Percentiles rank a stretch among this genome's conserved stretches.
phyloP scores from a whole-genome alignment of 169 alveolate genomes.

The Plasmodium fragile region DNA sequence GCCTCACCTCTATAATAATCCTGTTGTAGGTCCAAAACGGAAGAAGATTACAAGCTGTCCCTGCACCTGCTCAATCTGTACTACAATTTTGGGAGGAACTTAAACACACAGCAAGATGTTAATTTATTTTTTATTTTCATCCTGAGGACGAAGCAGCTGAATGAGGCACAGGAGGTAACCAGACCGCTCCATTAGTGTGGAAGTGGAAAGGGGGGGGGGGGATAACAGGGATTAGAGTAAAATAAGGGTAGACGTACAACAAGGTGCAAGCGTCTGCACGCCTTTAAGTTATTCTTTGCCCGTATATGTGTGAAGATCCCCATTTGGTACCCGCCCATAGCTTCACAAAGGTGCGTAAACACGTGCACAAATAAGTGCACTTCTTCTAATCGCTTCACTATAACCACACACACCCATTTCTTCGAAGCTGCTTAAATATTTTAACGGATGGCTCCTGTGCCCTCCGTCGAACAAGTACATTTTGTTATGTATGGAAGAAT shows the following conservation, averaged over 20 bases:
- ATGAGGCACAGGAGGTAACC: slow-evolving; percentile 74
- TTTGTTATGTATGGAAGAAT: slow-evolving; percentile 72
- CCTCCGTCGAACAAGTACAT: slow-evolving; percentile 76
- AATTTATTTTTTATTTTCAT: slow-evolving; percentile 72
- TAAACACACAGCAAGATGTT: slow-evolving; percentile 76
- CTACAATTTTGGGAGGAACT: slow-evolving; percentile 73
- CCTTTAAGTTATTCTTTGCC: not conserved
- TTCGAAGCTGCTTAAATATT: slow-evolving; percentile 57
- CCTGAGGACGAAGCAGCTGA: slow-evolving; percentile 62
- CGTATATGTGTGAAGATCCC: not conserved
- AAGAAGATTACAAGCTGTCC: slow-evolving; percentile 72
- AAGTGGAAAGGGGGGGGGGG: not conserved
- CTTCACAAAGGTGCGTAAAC: not conserved
- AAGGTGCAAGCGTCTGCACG: not conserved
- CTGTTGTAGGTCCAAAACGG: slow-evolving; percentile 66
- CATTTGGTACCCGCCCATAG: not conserved
- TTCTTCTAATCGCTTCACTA: not conserved
- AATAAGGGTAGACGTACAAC: not conserved
- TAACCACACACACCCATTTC: not conserved
- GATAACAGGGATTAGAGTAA: not conserved
- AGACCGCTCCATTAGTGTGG: not conserved
- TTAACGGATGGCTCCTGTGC: slow-evolving; percentile 75
- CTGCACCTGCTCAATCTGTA: slow-evolving; percentile 68
- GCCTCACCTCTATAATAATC: not conserved
- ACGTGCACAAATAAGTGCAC: not conserved